phyloP scores from a whole-genome alignment of 1,139 yeast genomes.

The Taphrina betulina region DNA sequence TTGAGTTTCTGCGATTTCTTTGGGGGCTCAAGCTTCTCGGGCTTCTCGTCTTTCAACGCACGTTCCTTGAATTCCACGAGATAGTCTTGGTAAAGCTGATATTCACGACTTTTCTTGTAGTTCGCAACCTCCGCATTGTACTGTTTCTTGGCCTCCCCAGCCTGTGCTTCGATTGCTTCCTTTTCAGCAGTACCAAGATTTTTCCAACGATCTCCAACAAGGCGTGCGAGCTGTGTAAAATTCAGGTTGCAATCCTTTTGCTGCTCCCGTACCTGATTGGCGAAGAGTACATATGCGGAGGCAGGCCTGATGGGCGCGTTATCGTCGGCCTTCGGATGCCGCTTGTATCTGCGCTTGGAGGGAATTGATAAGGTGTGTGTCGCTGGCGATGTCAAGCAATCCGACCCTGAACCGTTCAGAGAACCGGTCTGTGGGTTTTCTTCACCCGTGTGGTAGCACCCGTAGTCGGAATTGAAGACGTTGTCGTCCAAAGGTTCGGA shows the following conservation, averaged over 20 bases:
- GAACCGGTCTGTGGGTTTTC: too few species aligned
- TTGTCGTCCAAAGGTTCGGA: conserved; percentile 18
- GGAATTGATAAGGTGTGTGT: too few species aligned
- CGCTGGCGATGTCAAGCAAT: too few species aligned
- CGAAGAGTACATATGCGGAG: conserved; percentile 31
- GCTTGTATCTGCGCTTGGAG: conserved; percentile 11
- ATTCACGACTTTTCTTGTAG: conserved; percentile 22
- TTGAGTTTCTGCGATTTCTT: conserved; percentile 8
- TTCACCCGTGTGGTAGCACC: too few species aligned
- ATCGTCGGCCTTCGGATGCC: conserved; percentile 30
- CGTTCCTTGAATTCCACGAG: conserved; percentile 31
- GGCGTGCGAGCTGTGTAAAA: conserved; percentile 26
- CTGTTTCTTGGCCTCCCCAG: conserved; percentile 12
- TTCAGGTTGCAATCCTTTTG: conserved; percentile 9
- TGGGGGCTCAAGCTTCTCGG: conserved; percentile 24
- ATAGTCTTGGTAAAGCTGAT: conserved; percentile 26
- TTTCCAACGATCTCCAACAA: conserved; percentile 33
- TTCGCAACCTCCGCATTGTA: conserved; percentile 8
- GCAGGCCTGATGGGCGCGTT: conserved; percentile 31
- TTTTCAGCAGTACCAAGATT: conserved; percentile 8
- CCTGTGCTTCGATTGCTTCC: conserved; percentile 23
- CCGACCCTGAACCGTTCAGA: too few species aligned
- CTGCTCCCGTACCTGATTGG: conserved; percentile 30
- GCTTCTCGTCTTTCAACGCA: conserved; percentile 21
- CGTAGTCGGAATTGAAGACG: too few species aligned